A percentile compares a stretch with the other conserved stretches of the same genome.
Evolutionary conservation across 805 yeast genomes (phyloP).

Genomic region (Schwanniomyces polymorphus): DNA sequence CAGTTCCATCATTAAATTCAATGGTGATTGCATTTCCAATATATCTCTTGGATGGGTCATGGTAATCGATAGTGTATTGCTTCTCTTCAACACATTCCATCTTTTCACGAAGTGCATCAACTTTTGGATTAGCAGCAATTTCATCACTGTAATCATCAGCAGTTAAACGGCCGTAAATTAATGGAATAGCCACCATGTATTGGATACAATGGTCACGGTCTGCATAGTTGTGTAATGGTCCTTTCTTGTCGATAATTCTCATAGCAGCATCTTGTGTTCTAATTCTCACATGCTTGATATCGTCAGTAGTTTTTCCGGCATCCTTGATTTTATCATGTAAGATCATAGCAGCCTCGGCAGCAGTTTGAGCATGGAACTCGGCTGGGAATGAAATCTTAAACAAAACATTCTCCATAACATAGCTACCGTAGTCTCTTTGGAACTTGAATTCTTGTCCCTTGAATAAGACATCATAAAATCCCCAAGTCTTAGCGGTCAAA

Average conservation of each 20-base stretch:
- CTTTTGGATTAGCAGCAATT: slow-evolving; percentile 50
- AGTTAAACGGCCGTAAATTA: slow-evolving; percentile 54
- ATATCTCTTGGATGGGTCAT: slow-evolving; percentile 55
- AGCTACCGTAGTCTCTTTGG: slow-evolving; percentile 54
- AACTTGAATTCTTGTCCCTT: slow-evolving; percentile 52
- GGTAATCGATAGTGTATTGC: slow-evolving; percentile 51
- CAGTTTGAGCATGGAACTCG: slow-evolving; percentile 66
- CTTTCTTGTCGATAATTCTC: slow-evolving; percentile 58
- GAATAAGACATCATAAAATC: slow-evolving; percentile 62
- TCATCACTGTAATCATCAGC: slow-evolving; percentile 58
- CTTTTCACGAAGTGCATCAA: slow-evolving; percentile 52
- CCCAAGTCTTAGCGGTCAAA: slow-evolving; percentile 60
- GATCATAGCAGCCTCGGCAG: slow-evolving; percentile 57
- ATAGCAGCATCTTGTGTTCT: slow-evolving; percentile 63
- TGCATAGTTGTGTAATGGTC: slow-evolving; percentile 62
- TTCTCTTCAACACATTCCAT: slow-evolving; percentile 54
- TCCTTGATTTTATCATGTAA: slow-evolving; percentile 35
- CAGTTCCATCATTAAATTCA: slow-evolving; percentile 55
- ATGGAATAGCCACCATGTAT: slow-evolving; percentile 60
- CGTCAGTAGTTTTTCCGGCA: slow-evolving; percentile 45
- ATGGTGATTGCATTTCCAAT: slow-evolving; percentile 56
- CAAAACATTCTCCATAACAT: slow-evolving; percentile 62
- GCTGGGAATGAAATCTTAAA: slow-evolving; percentile 67
- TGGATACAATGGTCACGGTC: slow-evolving; percentile 68
- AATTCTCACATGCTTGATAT: slow-evolving; percentile 49